Evolutionary conservation across 2,329 filamentous ascomycete species (phyloP), one percentile per base, ranked within the genome.

Genomic region (Penicillium sp.): DNA sequence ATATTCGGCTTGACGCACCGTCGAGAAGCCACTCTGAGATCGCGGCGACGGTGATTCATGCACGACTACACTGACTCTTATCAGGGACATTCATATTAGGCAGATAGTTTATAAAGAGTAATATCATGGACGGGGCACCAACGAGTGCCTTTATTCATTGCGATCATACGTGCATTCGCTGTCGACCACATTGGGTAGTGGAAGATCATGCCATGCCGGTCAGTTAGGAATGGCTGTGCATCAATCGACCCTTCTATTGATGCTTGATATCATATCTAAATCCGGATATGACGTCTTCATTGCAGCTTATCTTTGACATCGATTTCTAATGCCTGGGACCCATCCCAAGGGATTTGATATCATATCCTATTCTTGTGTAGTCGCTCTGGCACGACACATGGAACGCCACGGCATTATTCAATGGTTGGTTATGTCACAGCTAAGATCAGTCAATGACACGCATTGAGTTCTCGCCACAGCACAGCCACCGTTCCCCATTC

Each of bases 81-180:
- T 41, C 59, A 49, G 45, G 52, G 31, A 44, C 51, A 58, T 62
- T 61, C 56, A 56, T 50, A 62, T 56, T 47, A 45, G 28, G 54
- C 45, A 46, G 43, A 58, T 42, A 47, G 52, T 52, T 52, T 56
- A 57, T 61, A 59, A 45, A 56, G 38, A 43, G 44, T 60, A 55
- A 57, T 61, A 58, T 51, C 50, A 55, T 47, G 36, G 36, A 44
- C 8, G 16, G 21, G 36, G 41, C 39, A 42, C 39, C 39, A 38
- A 29, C 15, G 38, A 24, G 39, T 42, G 31, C 12, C 12, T 21
- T 4, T 4, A 29, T 42, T 49, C 47, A 9, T 29, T 43, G 29
- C 31, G 12, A 29, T 42, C 38, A 33, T 29, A 12, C 10, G 31
- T 38, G 16, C 34, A 18, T 29, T 21, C 18, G 18, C 18, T 21